Evolutionary conservation across 2,329 filamentous ascomycete genomes (phyloP).

Genomic region (Paecilomyces variotii): DNA sequence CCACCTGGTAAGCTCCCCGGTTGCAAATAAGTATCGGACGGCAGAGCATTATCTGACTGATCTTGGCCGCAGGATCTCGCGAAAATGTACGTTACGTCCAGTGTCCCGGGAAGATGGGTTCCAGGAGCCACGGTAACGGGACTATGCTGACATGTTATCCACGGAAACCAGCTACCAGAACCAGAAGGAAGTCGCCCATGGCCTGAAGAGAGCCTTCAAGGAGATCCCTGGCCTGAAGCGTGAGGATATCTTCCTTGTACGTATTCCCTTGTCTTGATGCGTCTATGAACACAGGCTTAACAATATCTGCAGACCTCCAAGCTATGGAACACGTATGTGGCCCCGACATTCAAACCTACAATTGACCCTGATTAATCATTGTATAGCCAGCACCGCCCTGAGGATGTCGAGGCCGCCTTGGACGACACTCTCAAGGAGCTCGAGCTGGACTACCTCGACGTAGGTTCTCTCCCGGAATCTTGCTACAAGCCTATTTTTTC

Average conservation of each 20-base stretch:
- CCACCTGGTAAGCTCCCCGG: constrained; percentile 24
- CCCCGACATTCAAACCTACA: not conserved
- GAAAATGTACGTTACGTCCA: constrained; percentile 25
- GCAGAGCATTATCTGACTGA: constrained; percentile 7
- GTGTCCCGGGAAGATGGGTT: not conserved
- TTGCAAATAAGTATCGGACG: not conserved
- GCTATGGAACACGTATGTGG: constrained; percentile 47
- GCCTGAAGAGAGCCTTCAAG: constrained; percentile 27
- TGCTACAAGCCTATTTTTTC: not conserved
- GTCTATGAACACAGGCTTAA: not conserved
- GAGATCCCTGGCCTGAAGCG: constrained; percentile 34
- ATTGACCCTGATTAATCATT: not conserved
- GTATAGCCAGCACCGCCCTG: constrained; percentile 36
- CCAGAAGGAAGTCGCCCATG: constrained; percentile 28
- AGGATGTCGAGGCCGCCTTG: constrained; percentile 44
- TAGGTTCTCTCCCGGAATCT: constrained; percentile 24
- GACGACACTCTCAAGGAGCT: constrained; percentile 45
- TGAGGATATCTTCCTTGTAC: constrained; percentile 34
- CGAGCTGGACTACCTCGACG: constrained; percentile 47
- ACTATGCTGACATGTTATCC: constrained; percentile 1
- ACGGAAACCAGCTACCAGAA: constrained; percentile 25
- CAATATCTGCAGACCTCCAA: constrained; percentile 43
- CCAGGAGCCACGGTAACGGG: not conserved
- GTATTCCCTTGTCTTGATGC: constrained; percentile 3
- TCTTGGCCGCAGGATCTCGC: constrained; percentile 25